Conservation (phyloP, 2,329 filamentous ascomycete species). For the Colletotrichum neosansevieriae region DNA sequence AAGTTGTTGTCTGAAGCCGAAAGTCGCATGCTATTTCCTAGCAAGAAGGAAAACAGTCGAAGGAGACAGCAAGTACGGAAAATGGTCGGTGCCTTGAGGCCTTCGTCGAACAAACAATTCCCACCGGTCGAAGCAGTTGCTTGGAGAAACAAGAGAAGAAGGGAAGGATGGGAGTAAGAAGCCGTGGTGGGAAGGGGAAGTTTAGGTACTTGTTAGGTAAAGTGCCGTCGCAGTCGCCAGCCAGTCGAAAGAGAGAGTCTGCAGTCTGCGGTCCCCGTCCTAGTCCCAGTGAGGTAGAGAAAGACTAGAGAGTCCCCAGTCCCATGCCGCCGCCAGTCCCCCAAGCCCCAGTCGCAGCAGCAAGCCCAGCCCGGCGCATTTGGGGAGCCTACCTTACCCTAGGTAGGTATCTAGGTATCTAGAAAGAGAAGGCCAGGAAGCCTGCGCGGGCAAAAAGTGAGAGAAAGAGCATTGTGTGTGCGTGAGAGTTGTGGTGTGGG, state of each 20-base stretch:
- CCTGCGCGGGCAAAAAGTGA: conserved; percentile 21
- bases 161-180: conserved; percentile 24
- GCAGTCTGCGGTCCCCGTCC: too few species aligned
- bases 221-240: conserved; percentile 18
- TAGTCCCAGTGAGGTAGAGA: too few species aligned
- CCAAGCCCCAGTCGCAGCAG: too few species aligned
- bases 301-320: too few species aligned
- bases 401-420: too few species aligned
- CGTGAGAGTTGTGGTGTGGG: conserved; percentile 8
- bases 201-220: conserved; percentile 41
- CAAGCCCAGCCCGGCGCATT: conserved; percentile 31
- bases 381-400: not conserved
- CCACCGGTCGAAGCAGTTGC: conserved; percentile 39
- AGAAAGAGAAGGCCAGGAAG: not conserved
- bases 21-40: conserved; percentile 37
- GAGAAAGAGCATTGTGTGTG: conserved; percentile 21
- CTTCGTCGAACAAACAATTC: conserved; percentile 39
- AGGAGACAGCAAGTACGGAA: conserved; percentile 8
- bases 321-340: too few species aligned
- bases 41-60: conserved; percentile 8
- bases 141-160: conserved; percentile 31
- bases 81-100: conserved; percentile 19
- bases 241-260: too few species aligned
- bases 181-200: conserved; percentile 36
- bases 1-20: conserved; percentile 35